Base-by-base conservation (phyloP, 257 asterid genomes). In the Ilex aquifolium region DNA sequence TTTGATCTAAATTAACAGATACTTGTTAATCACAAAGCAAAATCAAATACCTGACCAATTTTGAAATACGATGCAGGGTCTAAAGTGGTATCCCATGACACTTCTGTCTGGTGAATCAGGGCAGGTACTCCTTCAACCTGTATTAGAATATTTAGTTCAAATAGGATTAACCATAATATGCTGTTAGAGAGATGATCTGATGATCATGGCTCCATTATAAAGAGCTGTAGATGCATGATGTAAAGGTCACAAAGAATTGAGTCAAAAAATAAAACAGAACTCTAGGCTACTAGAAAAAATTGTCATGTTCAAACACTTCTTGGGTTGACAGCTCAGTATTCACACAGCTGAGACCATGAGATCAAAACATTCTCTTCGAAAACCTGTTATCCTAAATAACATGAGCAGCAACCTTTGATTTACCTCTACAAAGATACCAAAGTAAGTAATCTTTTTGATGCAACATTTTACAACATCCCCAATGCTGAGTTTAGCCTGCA, bases 111-210 rank as follows among this genome's bases (percentile, higher is more conserved):
- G 80, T 88, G 96, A 79, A 92, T 87, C 65, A 92, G 79, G 1
- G 95, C 97, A 65, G 91, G 89, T 65, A 92, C 91, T 39, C 95
- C 98, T 79, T 88, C 97, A 69, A 92, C 85, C 98, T 92, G 74
- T 42, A 82, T 17, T 16, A 29, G n/a, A 15, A 42, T 58, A 64
- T 46, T 65, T 44, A 56, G 44, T 63, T 57, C 44, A 52, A 31
- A 50, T 31, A 56, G 61, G 55, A 40, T 68, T 59, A 69, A 52
- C 36, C 65, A 51, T 14, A 51, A 15, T 53, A 8, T 53, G 30
- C 27, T 53, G 30, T 6, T 53, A 21, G 57, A 53, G 54, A 4
- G 54, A 53, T 53, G 52, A 53, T 53, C 30, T 2, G 5, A 53
- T 46, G n/a, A 12, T 36, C 14, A 15, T 53, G 57, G 57, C 10